phyloP scores from a whole-genome alignment of 176 grass and related monocot species.

The Triticum monococcum region DNA sequence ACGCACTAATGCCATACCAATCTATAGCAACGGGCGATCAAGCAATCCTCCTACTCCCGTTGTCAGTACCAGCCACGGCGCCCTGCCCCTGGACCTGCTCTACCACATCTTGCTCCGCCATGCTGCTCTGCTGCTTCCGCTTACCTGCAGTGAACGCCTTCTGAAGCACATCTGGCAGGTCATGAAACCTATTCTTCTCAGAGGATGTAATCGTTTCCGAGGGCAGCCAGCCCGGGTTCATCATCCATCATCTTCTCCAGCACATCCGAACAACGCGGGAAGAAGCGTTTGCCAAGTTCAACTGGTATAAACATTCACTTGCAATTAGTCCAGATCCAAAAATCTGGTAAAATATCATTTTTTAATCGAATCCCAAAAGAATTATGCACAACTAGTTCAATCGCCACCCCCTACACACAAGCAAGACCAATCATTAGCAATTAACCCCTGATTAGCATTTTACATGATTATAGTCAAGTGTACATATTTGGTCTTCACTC shows the following conservation, averaged over 20 bases:
- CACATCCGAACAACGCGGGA: constrained; percentile 63
- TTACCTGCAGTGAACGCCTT: constrained; percentile 48
- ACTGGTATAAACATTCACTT: constrained; percentile 50
- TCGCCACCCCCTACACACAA: not conserved
- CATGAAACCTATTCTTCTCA: constrained; percentile 49
- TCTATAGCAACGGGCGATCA: too few relatives aligned
- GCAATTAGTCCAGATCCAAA: not conserved
- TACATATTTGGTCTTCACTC: not conserved
- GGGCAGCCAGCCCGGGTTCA: constrained; percentile 13
- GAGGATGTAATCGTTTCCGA: constrained; percentile 23
- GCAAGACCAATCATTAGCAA: not conserved
- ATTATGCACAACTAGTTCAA: not conserved
- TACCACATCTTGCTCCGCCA: too few relatives aligned
- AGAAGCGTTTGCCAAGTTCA: constrained; percentile 72
- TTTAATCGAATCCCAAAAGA: not conserved
- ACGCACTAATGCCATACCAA: too few relatives aligned
- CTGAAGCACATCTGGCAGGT: not conserved
- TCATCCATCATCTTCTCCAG: constrained; percentile 78
- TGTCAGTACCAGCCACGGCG: too few relatives aligned
- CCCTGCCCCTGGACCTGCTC: too few relatives aligned
- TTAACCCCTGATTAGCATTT: not conserved
- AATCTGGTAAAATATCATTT: not conserved
- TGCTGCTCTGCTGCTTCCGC: too few relatives aligned
- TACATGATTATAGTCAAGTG: not conserved
- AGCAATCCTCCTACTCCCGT: too few relatives aligned